A percentile compares a stretch with the other conserved stretches of the same genome.
Conservation (phyloP, 2,329 filamentous ascomycete species). For the Ascochyta fabae region DNA sequence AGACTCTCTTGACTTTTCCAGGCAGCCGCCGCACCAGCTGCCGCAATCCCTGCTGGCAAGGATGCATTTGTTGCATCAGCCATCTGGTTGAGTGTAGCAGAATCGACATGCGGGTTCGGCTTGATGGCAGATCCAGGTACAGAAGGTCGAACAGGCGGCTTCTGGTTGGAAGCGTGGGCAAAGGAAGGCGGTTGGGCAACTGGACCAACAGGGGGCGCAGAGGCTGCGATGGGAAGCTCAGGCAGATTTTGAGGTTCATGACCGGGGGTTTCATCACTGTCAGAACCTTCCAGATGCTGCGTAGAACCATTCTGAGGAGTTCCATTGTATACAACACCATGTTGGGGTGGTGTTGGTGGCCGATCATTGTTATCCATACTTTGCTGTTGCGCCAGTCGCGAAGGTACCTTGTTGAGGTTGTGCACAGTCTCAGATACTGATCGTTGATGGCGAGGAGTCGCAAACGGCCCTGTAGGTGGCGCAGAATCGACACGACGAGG, state of each 20-base stretch:
- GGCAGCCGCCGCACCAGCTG: conserved; percentile 50
- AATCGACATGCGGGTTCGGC: conserved; percentile 84
- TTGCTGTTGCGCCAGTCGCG: conserved; percentile 49
- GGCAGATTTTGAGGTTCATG: conserved; percentile 39
- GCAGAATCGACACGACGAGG: conserved; percentile 54
- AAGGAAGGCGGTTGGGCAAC: conserved; percentile 82
- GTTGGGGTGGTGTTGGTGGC: conserved; percentile 52
- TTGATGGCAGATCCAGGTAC: conserved; percentile 74
- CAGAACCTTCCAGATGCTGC: conserved; percentile 38
- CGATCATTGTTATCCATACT: conserved; percentile 36
- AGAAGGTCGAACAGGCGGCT: conserved; percentile 72
- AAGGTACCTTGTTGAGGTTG: conserved; percentile 50
- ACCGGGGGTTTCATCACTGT: conserved; percentile 38
- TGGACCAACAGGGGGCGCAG: conserved; percentile 68
- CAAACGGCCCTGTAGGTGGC: conserved; percentile 39
- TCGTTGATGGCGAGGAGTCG: conserved; percentile 53
- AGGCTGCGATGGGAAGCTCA: conserved; percentile 44
- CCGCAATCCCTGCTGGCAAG: conserved; percentile 44
- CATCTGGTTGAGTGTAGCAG: conserved; percentile 80
- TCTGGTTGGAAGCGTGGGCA: conserved; percentile 73
- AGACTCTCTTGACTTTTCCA: conserved; percentile 47
- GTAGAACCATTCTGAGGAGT: conserved; percentile 25
- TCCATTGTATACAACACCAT: conserved; percentile 35
- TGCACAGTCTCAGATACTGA: conserved; percentile 56
- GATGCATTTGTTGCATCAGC: conserved; percentile 69